Base-by-base conservation (phyloP, 192 early-diverging fungal species). In the Coemansia sp. region DNA sequence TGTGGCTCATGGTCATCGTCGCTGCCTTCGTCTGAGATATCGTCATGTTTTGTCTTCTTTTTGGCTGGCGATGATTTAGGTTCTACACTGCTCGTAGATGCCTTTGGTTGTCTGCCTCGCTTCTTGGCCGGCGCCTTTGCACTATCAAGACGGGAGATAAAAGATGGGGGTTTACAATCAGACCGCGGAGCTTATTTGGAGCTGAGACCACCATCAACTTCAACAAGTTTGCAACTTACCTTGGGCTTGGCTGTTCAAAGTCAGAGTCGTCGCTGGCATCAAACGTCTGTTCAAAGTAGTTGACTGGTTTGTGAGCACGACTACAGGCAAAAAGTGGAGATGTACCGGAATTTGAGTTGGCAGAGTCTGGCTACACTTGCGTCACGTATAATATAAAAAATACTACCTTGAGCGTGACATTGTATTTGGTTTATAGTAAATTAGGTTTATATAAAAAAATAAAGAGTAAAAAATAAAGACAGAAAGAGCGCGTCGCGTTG, bases 351-450 rank as follows among this genome's bases (percentile, higher is more conserved):
- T 46, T 46, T 9, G 21, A 52, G 3, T 52, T 52, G 2, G 38
- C 11, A 6, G 38, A 39, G 11, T 10, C 9, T 43, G 13, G 14
- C 2, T 16, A 3, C 42, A 4, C 14, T 43, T 43, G 11, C 1
- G 42, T 16, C 11, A 14, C 16, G 30, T 32, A 13, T 13, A 62
- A 19, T 37, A 37, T 6, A 35, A 37, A 64, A 52, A 40, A 37
- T 6, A 38, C 30, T 78, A 73, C 76, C 76, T 71, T 67, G 72
- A 52, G 52, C 77, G 77, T 9, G 68, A 42, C 77, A 79, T 78
- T 59, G 23, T 39, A 21, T 58, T 30, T 21, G 40, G 47, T 3
- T 62, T 21, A 19, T 46, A 28, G 58, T 46, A 59, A 68, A 49
- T 33, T 35, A 59, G 68, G 43, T 39, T 28, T 26, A 62, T 53